These are phyloP conservation scores for Lotus japonicus DNA, from an alignment of 306 rosid genomes.

Conservation along the genomic window DNA sequence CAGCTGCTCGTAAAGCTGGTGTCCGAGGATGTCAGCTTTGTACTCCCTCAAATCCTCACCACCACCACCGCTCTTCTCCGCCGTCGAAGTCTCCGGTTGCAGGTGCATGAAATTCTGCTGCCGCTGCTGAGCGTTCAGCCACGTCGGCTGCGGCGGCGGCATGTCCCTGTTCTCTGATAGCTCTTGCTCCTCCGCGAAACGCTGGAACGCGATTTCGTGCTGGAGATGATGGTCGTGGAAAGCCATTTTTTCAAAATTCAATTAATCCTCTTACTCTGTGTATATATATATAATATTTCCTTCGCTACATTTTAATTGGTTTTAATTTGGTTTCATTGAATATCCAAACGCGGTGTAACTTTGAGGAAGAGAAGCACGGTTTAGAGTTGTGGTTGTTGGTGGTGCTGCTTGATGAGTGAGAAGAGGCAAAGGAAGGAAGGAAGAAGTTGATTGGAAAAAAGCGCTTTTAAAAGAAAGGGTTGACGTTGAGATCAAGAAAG, in stretches of 20 bases:
- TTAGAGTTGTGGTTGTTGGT: not conserved
- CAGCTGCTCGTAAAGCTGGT: conserved; percentile 84
- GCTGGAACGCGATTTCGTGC: conserved; percentile 50
- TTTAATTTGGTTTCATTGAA: not conserved
- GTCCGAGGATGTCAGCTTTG: conserved; percentile 68
- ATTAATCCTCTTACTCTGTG: not conserved
- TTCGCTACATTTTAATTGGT: conserved; percentile 10
- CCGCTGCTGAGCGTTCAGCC: conserved; percentile 38
- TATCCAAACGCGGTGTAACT: not conserved
- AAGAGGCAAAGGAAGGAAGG: not conserved
- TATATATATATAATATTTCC: too few species aligned
- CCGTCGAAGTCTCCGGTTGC: conserved; percentile 26
- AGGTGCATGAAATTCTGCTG: conserved; percentile 55
- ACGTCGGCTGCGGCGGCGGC: conserved; percentile 21
- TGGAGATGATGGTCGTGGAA: conserved; percentile 46
- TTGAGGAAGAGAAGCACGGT: too few species aligned
- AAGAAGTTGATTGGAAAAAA: conserved; percentile 12
- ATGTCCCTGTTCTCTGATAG: conserved; percentile 3
- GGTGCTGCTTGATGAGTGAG: not conserved
- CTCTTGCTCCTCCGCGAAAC: conserved; percentile 44
- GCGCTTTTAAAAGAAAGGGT: conserved; percentile 20
- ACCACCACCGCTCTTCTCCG: conserved; percentile 31
- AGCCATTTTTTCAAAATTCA: conserved; percentile 35
- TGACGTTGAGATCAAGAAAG: conserved; percentile 17
- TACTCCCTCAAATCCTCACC: conserved; percentile 33